phyloP scores from a whole-genome alignment of 768 basidiomycete species.

The Aureoboletus auriporus region DNA sequence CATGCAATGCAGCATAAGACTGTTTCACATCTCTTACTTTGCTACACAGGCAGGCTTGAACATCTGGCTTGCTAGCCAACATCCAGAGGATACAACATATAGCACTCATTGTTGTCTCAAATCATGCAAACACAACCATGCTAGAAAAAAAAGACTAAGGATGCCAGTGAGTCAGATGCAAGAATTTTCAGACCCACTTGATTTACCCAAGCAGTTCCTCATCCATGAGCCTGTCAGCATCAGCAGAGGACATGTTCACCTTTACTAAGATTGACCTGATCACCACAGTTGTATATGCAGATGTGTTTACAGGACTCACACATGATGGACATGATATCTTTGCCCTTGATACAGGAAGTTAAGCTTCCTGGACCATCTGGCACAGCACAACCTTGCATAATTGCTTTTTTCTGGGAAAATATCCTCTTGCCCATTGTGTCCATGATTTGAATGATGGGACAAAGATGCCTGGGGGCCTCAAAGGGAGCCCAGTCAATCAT shows the following conservation, averaged over 20 bases:
- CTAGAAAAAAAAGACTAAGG: constrained; percentile 19
- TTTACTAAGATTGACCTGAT: constrained; percentile 22
- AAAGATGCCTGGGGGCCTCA: constrained; percentile 23
- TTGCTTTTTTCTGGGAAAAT: constrained; percentile 28
- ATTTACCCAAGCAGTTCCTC: constrained; percentile 37
- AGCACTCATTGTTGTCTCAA: constrained; percentile 29
- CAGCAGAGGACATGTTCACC: constrained; percentile 31
- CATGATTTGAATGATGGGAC: constrained; percentile 28
- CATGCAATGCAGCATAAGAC: constrained; percentile 5
- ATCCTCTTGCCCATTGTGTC: constrained; percentile 25
- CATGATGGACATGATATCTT: constrained; percentile 40
- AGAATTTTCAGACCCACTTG: constrained; percentile 27
- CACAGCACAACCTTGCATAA: constrained; percentile 9
- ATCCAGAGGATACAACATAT: constrained; percentile 32
- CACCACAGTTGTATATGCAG: background rate
- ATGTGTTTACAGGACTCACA: constrained; percentile 20
- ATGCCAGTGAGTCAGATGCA: background rate
- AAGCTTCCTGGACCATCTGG: constrained; percentile 8
- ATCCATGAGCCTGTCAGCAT: constrained; percentile 30
- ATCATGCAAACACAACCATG: constrained; percentile 33
- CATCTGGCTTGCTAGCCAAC: constrained; percentile 27
- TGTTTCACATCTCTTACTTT: constrained; percentile 30
- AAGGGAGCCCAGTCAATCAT: constrained; percentile 31
- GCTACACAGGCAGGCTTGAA: constrained; percentile 31
- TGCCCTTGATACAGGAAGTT: constrained; percentile 17